Evolutionary conservation across 805 yeast genomes (phyloP).

Genomic region (Trichomonascus vanleenenianus): DNA sequence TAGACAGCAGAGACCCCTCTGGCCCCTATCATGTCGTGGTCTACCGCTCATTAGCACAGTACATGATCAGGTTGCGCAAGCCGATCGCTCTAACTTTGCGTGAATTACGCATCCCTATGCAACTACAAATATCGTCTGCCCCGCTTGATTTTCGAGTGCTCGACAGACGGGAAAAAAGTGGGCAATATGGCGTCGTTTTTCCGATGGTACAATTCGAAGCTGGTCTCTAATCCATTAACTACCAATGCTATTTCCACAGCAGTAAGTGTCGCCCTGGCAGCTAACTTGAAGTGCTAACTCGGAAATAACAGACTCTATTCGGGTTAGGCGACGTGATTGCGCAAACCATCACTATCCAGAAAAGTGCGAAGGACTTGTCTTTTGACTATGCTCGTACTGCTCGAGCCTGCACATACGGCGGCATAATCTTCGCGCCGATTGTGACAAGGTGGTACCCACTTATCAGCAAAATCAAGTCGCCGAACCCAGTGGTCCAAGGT

Average conservation of each 20-base stretch:
- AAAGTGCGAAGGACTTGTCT: not conserved
- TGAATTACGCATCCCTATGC: too few relatives aligned
- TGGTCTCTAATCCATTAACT: conserved; percentile 31
- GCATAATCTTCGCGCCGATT: conserved; percentile 65
- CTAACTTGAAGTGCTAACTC: conserved; percentile 14
- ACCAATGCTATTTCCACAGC: conserved; percentile 45
- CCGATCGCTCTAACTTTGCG: too few relatives aligned
- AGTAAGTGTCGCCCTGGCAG: conserved; percentile 10
- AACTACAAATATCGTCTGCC: too few relatives aligned
- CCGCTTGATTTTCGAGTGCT: too few relatives aligned
- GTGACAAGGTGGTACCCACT: conserved; percentile 64
- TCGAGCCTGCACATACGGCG: conserved; percentile 65
- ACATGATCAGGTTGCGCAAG: too few relatives aligned
- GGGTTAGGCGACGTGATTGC: conserved; percentile 74
- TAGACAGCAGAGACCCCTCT: too few relatives aligned
- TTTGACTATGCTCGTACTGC: conserved; percentile 51
- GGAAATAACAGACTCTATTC: conserved; percentile 33
- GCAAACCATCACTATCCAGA: conserved; percentile 32
- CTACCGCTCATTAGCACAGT: too few relatives aligned
- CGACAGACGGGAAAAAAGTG: too few relatives aligned
- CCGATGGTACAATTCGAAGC: conserved; percentile 21
- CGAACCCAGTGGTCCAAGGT: conserved; percentile 28
- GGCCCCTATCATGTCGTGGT: too few relatives aligned
- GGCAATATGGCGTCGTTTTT: conserved; percentile 20
- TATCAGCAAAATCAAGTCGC: conserved; percentile 36